Conservation (phyloP, 148 eudicot species). For the Rhododendron vialii region DNA sequence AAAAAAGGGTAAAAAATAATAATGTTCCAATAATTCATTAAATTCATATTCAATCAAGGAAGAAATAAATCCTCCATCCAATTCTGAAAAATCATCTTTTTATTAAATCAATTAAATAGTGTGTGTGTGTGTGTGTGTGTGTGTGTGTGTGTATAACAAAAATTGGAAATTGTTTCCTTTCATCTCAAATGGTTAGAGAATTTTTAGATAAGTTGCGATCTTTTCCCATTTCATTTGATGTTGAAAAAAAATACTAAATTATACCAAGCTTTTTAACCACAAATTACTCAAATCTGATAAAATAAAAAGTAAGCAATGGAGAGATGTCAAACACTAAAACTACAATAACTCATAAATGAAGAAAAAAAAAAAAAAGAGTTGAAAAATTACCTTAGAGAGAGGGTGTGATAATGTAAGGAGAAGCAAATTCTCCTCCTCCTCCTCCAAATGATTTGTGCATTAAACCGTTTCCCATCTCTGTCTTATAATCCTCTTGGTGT, state of each 20-base stretch:
- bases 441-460: background rate
- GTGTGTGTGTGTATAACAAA: background rate
- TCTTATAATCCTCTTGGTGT: background rate
- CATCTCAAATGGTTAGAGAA: background rate
- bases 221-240: background rate
- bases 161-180: background rate
- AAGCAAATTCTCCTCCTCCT: conserved; percentile 11
- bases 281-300: background rate
- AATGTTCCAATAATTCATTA: background rate
- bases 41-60: background rate
- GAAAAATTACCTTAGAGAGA: conserved; percentile 17
- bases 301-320: background rate
- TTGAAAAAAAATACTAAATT: background rate
- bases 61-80: background rate
- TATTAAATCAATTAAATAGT: background rate
- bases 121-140: too few relatives aligned
- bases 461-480: background rate
- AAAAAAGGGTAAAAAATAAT: background rate
- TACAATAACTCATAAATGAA: background rate
- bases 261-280: background rate
- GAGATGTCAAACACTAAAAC: background rate
- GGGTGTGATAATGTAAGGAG: background rate
- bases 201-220: too few relatives aligned
- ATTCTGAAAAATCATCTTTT: background rate
- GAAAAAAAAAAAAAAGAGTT: background rate